Base-by-base conservation (phyloP, 176 grass and related monocot species). In the Carex cristatella region DNA sequence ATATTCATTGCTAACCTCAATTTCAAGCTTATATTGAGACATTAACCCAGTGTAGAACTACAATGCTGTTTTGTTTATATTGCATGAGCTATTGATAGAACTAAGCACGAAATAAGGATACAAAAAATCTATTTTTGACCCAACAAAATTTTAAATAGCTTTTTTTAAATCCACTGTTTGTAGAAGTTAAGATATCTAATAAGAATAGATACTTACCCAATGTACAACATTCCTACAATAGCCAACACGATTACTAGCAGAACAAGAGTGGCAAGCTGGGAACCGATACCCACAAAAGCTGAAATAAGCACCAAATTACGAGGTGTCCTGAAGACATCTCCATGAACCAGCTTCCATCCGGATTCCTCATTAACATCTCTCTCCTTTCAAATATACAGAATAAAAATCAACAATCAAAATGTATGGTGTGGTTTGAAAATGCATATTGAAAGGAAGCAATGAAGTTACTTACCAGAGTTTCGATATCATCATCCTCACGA, bases 331-430 rank as follows among this genome's bases (percentile, higher is more conserved):
- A 99, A 99, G 70, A 99, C 93, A 94, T 99, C 96, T 84, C 96
- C 96, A 84, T 99, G 96, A 61, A 99, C 93, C 91, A 99, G 90
- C 87, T 99, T 99, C 96, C 96, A 99, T 69, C 96, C 96, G 38
- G 96, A 95, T 94, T 99, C 96, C 84, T 99, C 96, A 84, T 81
- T 95, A 84, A 94, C 96, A 92, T 99, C 96, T 89, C 96, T 87
- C 79, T 99, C 96, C 96, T 99, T 83, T 85, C 54, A 84, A 89
- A 79, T 32, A 78, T 19, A 0, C 27, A 46, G 75, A 80, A 40
- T 83, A 63, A 10, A 65, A 66, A 85, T 44, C 4, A 30, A 73
- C 0, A 12, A 37, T 15, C 4, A 84, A 61, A 16, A 48, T 79
- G 8, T 18, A 77, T 79, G 28, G 30, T 18, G 16, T 18, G 1